These are phyloP conservation scores for Myrica gale DNA, from an alignment of 306 rosid genomes.

Conservation along the genomic window DNA sequence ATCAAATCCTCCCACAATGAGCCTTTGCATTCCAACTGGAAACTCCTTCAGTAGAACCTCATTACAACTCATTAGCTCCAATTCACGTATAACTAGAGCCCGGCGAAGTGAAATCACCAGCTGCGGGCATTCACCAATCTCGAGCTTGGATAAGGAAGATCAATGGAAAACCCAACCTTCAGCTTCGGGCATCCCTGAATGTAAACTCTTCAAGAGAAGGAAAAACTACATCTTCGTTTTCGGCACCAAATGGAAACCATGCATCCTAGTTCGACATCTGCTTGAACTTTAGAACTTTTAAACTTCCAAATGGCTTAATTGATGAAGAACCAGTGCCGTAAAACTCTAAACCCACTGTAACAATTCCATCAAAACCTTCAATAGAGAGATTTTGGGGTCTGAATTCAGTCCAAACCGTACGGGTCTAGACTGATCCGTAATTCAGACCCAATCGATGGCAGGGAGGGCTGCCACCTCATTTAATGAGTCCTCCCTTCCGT, in stretches of 20 bases:
- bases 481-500: no score
- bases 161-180: background rate
- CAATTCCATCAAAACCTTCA: background rate
- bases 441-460: no score
- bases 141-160: background rate
- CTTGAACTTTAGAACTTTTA: background rate
- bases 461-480: no score
- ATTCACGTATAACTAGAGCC: background rate
- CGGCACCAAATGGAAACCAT: background rate
- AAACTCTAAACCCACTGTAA: background rate
- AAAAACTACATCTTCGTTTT: constrained; percentile 4
- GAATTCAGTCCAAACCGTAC: no score
- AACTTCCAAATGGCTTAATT: constrained; percentile 3
- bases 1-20: background rate
- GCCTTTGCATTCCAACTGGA: background rate
- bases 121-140: background rate
- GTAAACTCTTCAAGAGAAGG: background rate
- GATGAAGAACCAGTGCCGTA: background rate
- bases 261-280: background rate
- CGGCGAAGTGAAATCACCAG: constrained; percentile 7
- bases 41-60: background rate
- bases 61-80: background rate
- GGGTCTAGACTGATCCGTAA: no score
- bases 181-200: background rate
- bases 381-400: background rate